Conservation (phyloP, 345 rosid genomes). For the Corchorus capsularis region DNA sequence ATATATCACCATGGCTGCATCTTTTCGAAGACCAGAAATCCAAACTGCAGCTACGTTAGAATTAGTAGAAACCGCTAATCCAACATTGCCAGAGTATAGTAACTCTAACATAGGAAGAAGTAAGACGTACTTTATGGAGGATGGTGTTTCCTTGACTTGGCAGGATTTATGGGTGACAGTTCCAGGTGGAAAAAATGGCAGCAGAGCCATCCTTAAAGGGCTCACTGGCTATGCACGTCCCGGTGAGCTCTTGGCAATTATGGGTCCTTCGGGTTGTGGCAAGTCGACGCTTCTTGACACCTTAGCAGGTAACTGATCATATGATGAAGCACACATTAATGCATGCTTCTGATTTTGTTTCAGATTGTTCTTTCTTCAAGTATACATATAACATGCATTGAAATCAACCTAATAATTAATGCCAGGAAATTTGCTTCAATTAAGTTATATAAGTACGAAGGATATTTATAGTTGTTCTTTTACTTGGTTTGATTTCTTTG, state of each 20-base stretch:
- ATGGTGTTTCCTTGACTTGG: conserved; percentile 42
- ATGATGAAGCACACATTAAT: neutral
- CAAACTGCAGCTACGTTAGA: neutral
- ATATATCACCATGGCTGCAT: no score
- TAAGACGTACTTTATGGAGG: neutral
- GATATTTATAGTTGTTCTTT: no score
- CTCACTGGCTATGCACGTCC: conserved; percentile 46
- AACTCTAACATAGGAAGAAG: neutral
- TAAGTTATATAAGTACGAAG: no score
- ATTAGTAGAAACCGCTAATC: neutral
- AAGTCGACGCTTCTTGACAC: conserved; percentile 45
- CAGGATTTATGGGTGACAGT: conserved; percentile 41
- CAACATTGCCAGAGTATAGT: neutral
- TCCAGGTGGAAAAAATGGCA: conserved; percentile 18
- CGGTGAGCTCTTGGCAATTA: conserved; percentile 47
- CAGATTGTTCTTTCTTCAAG: no score
- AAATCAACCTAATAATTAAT: no score
- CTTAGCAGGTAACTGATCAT: conserved; percentile 31
- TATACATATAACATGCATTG: no score
- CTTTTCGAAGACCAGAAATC: neutral
- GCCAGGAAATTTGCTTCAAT: no score
- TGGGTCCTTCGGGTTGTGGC: conserved; percentile 67
- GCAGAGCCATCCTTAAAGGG: conserved; percentile 38
- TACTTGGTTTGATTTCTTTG: no score
- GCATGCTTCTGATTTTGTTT: no score